Base-by-base conservation (phyloP, 1,139 yeast genomes). In the Protomyces macrosporus region DNA sequence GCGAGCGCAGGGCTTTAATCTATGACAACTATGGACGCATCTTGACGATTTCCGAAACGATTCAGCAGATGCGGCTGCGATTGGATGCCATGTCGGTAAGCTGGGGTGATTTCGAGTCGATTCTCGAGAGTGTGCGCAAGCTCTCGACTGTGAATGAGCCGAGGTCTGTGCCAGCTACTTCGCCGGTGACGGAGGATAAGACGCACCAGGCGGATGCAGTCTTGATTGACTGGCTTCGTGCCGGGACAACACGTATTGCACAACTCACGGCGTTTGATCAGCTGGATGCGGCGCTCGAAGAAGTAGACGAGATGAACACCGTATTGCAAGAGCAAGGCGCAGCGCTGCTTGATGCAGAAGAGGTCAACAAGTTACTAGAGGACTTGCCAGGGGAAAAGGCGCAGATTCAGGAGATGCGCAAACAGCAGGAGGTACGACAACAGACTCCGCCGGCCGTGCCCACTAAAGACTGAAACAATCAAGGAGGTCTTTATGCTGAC, bases 1-100 rank as follows among this genome's bases (percentile, higher is more conserved):
- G 78, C 58, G 79, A 77, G 60, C 78, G 77, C 55, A 78, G 78
- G 67, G 78, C 80, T 16, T 71, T 78, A 36, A 79, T 78, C 1
- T 78, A 78, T 67, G 77, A 78, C 67, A 78, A 78, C 66, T 78
- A 78, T 69, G 73, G 75, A 56, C 76, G 77, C 60, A 72, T 77
- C 54, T 77, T 77, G 57, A 69, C 74, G 14, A 79, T 79, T 3
- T 73, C 78, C 3, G 74, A 75, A 57, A 75, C 77, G 35, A 65
- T 67, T n/a, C 45, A 60, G 35, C 30, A 54, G 23, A 53, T 55
- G 48, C 16, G 57, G 10, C 53, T 42, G 32, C 23, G 48, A 1
- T 30, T 42, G 4, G 48, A 42, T 42, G 48, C 48, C 12, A 42
- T 42, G 48, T 42, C 48, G 5, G 48, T 42, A 7, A 42, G 48